phyloP scores from a whole-genome alignment of 2,329 filamentous ascomycete genomes.

The Penicillium polonicum region DNA sequence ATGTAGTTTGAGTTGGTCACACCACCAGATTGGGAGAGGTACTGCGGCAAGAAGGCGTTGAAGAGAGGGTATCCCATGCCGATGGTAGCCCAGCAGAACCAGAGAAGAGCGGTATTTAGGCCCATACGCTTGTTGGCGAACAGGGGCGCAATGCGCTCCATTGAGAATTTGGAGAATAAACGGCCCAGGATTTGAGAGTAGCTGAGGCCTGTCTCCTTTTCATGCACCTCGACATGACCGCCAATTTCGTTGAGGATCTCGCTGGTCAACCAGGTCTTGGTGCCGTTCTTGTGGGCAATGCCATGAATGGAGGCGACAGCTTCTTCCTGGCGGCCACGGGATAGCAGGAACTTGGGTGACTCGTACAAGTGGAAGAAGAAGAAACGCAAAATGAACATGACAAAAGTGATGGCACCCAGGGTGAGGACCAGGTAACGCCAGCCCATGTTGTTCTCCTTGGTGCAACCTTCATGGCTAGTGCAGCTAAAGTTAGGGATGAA shows the following conservation, averaged over 20 bases:
- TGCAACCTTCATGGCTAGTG: constrained; percentile 41
- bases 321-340: constrained; percentile 70
- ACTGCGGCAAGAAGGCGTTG: constrained; percentile 84
- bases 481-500: constrained; percentile 69
- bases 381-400: constrained; percentile 76
- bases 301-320: constrained; percentile 77
- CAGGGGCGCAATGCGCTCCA: constrained; percentile 64
- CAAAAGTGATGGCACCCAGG: constrained; percentile 69
- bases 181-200: constrained; percentile 53
- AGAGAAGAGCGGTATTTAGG: constrained; percentile 57
- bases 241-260: constrained; percentile 60
- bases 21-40: constrained; percentile 65
- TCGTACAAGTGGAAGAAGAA: constrained; percentile 80
- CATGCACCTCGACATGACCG: constrained; percentile 44
- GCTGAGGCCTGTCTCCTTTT: constrained; percentile 41
- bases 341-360: constrained; percentile 79
- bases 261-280: constrained; percentile 71
- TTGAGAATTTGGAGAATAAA: constrained; percentile 65
- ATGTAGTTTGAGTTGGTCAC: constrained; percentile 50
- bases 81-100: constrained; percentile 79
- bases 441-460: constrained; percentile 60
- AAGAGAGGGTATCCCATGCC: constrained; percentile 86
- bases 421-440: constrained; percentile 74
- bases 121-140: constrained; percentile 50
- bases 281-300: constrained; percentile 67